Base-by-base conservation (phyloP, 139 green algal genomes). In the Chlamydomonas sp. region DNA sequence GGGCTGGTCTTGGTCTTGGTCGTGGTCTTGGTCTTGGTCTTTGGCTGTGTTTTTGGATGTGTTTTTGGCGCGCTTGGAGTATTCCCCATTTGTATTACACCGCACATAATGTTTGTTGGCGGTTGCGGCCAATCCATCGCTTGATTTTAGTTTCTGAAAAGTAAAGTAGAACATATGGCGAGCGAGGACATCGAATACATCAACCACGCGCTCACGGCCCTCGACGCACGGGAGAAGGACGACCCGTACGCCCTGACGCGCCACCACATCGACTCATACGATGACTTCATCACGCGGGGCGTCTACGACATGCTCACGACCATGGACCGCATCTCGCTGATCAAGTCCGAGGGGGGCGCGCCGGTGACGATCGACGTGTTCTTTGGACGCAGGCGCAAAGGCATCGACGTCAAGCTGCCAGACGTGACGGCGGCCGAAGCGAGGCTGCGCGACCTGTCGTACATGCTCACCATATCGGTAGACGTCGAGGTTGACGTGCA, bases 361-460 rank as follows among this genome's bases (percentile, higher is more conserved):
- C 29, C 3, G 4, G 24, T 47, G 22, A 43, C 38, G 10, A n/a
- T 67, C 58, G 35, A 48, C 5, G 50, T 58, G 33, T 35, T 29
- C 37, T 22, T 73, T 3, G 68, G 50, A 10, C 6, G 49, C 8
- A 6, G 48, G 4, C 28, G 48, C 24, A 5, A 24, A 29, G 5
- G 5, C 33, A 5, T 26, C 38, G 5, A 3, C 33, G 3, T 4
- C 22, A 33, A 59, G 13, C 35, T 66, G 48, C 73, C 58, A 2
- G 82, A 85, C 3, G 20, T 74, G 69, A 97, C 97, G 66, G 94
- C 94, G 3, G 92, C 95, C 54, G 91, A 97, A 69, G 94, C 94
- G 0, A 82, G 94, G 24, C 84, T 98, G 33, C 77, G 92, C 29
- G 97, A 96, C 82, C 79, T 99, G 22, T 98, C 94, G 71, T 90